Conservation (phyloP, 139 green algal species). For the Nannochloris sp. region DNA sequence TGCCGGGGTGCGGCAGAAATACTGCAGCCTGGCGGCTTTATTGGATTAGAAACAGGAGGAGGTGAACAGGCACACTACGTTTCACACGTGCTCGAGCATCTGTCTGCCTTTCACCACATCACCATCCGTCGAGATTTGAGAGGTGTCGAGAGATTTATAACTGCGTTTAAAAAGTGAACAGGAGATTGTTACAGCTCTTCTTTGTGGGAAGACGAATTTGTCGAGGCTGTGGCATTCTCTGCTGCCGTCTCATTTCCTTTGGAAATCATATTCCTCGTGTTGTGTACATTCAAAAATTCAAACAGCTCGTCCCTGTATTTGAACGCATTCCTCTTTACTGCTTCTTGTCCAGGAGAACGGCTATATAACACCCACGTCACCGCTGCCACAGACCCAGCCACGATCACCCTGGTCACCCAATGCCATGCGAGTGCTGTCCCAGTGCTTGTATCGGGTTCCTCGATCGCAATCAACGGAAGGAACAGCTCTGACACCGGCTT, state of each 20-base stretch:
- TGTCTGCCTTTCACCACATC: conserved; percentile 33
- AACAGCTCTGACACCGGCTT: conserved; percentile 42
- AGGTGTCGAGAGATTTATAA: conserved; percentile 59
- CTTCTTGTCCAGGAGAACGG: conserved; percentile 28
- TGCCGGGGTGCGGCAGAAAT: conserved; percentile 29
- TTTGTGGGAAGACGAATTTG: background rate
- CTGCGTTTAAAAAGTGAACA: conserved; percentile 21
- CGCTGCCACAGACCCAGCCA: background rate
- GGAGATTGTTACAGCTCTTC: background rate
- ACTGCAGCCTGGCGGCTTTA: conserved; percentile 49
- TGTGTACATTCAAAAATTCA: conserved; percentile 21
- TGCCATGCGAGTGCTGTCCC: conserved; percentile 8
- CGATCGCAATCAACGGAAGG: conserved; percentile 29
- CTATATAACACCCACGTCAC: conserved; percentile 33
- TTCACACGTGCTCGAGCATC: conserved; percentile 24
- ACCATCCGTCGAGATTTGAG: conserved; percentile 40
- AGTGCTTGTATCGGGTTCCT: conserved; percentile 9
- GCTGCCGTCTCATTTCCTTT: conserved; percentile 4
- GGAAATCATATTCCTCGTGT: conserved; percentile 4
- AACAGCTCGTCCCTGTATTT: conserved; percentile 26
- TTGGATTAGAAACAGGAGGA: conserved; percentile 68
- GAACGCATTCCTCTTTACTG: conserved; percentile 11
- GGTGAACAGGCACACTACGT: conserved; percentile 44
- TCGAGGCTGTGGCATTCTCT: background rate
- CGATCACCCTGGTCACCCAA: conserved; percentile 6